Evolutionary conservation across 495 filamentous ascomycete genomes (phyloP).

Genomic region (Trichocladium antarcticum): DNA sequence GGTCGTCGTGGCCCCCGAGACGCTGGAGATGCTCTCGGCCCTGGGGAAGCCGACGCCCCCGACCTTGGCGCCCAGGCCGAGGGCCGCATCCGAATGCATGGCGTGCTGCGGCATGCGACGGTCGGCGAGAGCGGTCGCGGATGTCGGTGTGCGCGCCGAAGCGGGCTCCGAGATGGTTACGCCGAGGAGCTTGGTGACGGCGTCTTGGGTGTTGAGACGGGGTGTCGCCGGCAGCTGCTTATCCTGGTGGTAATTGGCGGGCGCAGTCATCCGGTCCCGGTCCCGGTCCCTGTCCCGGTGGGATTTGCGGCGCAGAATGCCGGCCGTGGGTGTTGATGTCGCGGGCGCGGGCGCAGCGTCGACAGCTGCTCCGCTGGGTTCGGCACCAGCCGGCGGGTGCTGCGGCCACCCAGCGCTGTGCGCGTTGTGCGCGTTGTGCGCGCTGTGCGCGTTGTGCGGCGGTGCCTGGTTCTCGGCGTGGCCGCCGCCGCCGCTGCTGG

Average conservation of each 20-base stretch:
- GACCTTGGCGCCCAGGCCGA: conserved; percentile 12
- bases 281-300: conserved; percentile 20
- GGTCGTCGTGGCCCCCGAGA: conserved; percentile 24
- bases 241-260: conserved; percentile 23
- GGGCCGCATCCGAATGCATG: conserved; percentile 25
- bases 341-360: neutral
- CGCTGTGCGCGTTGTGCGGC: conserved; percentile 10
- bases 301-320: conserved; percentile 11
- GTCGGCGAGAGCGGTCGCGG: conserved; percentile 17
- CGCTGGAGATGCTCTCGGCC: conserved; percentile 32
- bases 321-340: conserved; percentile 6
- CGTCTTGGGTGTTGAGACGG: conserved; percentile 27
- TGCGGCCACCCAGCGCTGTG: conserved; percentile 15
- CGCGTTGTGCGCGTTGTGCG: no score
- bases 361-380: conserved; percentile 5
- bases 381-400: conserved; percentile 8
- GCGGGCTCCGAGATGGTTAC: conserved; percentile 20
- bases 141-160: conserved; percentile 22
- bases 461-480: conserved; percentile 11
- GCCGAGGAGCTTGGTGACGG: conserved; percentile 19
- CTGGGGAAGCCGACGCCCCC: conserved; percentile 19
- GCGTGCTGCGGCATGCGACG: conserved; percentile 26
- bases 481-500: conserved; percentile 19
- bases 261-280: conserved; percentile 22
- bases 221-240: conserved; percentile 30